Conservation (phyloP, 768 basidiomycete genomes). For the Leccinum olivaceopallidum region DNA sequence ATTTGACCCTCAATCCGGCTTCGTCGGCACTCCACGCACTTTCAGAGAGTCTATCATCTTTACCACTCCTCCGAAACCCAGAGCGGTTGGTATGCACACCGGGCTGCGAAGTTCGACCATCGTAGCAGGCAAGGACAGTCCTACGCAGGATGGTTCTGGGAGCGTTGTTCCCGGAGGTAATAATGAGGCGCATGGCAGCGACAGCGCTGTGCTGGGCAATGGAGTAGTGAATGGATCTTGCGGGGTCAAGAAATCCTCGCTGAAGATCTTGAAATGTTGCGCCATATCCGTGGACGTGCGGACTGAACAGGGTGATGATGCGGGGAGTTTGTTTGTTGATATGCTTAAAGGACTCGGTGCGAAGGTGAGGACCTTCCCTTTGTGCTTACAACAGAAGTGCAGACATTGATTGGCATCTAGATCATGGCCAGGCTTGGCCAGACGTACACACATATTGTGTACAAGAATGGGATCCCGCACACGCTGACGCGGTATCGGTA, state of each 20-base stretch:
- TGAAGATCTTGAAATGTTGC: slow-evolving; percentile 70
- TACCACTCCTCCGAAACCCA: no score
- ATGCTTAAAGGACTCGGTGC: slow-evolving; percentile 83
- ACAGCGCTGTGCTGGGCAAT: slow-evolving; percentile 17
- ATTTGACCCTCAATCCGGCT: slow-evolving; percentile 28
- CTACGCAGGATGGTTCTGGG: no score
- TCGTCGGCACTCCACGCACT: no score
- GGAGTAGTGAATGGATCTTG: slow-evolving; percentile 23
- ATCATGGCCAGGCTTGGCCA: slow-evolving; percentile 66
- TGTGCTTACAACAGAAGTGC: background rate
- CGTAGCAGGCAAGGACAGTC: no score
- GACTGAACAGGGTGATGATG: slow-evolving; percentile 75
- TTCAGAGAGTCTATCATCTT: no score
- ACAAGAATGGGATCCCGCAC: slow-evolving; percentile 76
- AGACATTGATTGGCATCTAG: slow-evolving; percentile 33
- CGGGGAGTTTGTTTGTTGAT: slow-evolving; percentile 77
- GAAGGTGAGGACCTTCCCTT: slow-evolving; percentile 48
- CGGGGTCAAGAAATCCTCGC: slow-evolving; percentile 31
- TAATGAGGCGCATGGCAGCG: slow-evolving; percentile 20
- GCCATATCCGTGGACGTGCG: slow-evolving; percentile 83
- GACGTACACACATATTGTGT: slow-evolving; percentile 82
- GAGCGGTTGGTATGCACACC: no score
- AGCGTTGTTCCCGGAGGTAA: slow-evolving; percentile 2
- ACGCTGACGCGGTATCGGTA: slow-evolving; percentile 75
- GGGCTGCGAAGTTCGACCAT: no score